Evolutionary conservation across 176 grass and related monocot genomes (phyloP), one percentile per base, ranked within the genome.

Genomic region (Bolboschoenus planiculmis): DNA sequence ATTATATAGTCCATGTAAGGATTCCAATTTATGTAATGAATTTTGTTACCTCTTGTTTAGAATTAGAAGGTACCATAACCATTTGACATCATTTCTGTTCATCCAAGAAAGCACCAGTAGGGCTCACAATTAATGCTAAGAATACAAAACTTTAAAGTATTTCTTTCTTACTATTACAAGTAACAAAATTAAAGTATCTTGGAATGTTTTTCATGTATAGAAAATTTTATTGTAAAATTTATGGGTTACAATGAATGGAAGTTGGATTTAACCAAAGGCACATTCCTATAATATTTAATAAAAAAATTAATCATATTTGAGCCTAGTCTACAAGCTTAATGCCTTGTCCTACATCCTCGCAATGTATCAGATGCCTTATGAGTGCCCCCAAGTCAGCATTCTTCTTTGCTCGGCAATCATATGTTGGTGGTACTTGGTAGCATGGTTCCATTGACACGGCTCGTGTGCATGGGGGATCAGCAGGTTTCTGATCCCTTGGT

Each of bases 401-500:
- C 60, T 72, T 90, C 87, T 84, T 87, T 30, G 87, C 83, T 58
- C 62, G 88, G 87, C 91, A 97, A 29, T 93, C 89, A 33, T 88
- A 93, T 3, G 37, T 88, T 4, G 91, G 91, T 7, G 94, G 84
- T 37, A 76, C 82, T 77, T 90, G 87, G 84, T 87, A 91, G 84
- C 94, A 97, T 18, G 94, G 91, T 30, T 97, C 94, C 84, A 91
- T 93, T 4, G 94, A 97, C 84, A 80, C 63, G n/a, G 91, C 67
- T 53, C 34, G 81, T 31, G 44, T 68, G 67, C 94, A 93, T 4
- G 89, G 81, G 1, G 80, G 70, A 21, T 63, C 33, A 0, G 86
- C 83, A 10, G 48, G 65, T 84, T 82, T 86, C 70, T 83, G 16
- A 70, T 89, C 77, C 35, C 18, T 91, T 8, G 87, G 83, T 54